These are phyloP conservation scores for Diatrype stigma DNA, from an alignment of 2,329 filamentous ascomycete genomes.

Conservation along the genomic window DNA sequence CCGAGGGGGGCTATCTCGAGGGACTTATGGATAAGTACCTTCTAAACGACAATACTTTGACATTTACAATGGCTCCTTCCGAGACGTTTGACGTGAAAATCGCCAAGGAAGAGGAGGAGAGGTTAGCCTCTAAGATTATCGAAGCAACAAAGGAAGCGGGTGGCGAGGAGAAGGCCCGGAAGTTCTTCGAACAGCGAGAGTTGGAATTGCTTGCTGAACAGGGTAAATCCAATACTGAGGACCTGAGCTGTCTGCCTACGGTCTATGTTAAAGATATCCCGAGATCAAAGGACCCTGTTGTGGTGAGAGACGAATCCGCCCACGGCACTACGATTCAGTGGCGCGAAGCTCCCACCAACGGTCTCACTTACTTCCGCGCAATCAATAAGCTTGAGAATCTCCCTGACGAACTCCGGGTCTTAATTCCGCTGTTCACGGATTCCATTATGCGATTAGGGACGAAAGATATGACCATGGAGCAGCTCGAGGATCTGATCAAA, in stretches of 20 bases:
- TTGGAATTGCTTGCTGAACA: constrained; percentile 76
- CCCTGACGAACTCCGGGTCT: constrained; percentile 75
- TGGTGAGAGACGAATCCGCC: constrained; percentile 60
- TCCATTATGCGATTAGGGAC: constrained; percentile 92
- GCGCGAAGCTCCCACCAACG: constrained; percentile 91
- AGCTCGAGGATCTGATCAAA: constrained; percentile 93
- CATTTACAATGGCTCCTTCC: constrained; percentile 91
- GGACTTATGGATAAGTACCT: constrained; percentile 84
- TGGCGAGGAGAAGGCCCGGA: constrained; percentile 65
- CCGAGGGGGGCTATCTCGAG: constrained; percentile 77
- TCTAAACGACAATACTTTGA: constrained; percentile 78
- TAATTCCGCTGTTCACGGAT: constrained; percentile 88
- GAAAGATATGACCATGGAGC: constrained; percentile 81
- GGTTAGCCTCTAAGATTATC: constrained; percentile 70
- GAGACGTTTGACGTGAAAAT: constrained; percentile 69
- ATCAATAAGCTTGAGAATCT: constrained; percentile 76
- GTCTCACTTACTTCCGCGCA: constrained; percentile 91
- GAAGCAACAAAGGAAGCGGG: constrained; percentile 66
- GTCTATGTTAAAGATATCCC: constrained; percentile 88
- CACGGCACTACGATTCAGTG: constrained; percentile 73
- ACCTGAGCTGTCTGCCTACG: constrained; percentile 82
- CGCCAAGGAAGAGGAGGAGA: constrained; percentile 68
- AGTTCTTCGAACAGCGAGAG: constrained; percentile 72
- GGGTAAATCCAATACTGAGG: constrained; percentile 76
- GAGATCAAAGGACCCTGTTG: constrained; percentile 60